These are phyloP conservation scores for Penicillium sp. DNA, from an alignment of 2,329 filamentous ascomycete species.

Conservation along the genomic window DNA sequence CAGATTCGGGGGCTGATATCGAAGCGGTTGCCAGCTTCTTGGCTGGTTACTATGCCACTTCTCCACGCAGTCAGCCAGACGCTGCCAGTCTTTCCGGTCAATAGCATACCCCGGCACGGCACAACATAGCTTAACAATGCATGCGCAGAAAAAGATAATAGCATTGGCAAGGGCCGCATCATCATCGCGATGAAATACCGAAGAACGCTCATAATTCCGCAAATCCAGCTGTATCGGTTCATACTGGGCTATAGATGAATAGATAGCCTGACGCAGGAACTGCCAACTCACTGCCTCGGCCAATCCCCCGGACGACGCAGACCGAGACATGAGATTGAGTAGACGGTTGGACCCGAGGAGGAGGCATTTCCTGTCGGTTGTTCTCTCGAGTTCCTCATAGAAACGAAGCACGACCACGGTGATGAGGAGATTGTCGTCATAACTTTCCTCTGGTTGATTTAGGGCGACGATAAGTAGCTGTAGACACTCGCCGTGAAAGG, in stretches of 20 bases:
- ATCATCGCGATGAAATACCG: constrained; percentile 43
- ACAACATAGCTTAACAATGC: constrained; percentile 40
- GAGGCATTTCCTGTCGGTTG: constrained; percentile 43
- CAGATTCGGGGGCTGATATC: constrained; percentile 35
- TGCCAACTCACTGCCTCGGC: constrained; percentile 51
- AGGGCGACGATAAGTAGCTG: constrained; percentile 55
- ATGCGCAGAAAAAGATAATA: constrained; percentile 47
- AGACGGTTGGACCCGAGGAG: constrained; percentile 47
- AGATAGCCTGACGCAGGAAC: constrained; percentile 49
- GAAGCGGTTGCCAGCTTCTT: constrained; percentile 41
- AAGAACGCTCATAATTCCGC: constrained; percentile 46
- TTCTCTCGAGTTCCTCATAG: constrained; percentile 52
- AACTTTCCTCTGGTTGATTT: constrained; percentile 49
- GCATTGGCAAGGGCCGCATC: constrained; percentile 47
- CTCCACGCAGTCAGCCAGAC: constrained; percentile 35
- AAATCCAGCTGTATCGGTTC: constrained; percentile 45
- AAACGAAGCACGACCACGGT: constrained; percentile 57
- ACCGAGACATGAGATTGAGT: constrained; percentile 45
- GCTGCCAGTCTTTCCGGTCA: constrained; percentile 33
- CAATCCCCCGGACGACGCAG: constrained; percentile 48
- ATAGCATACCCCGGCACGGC: constrained; percentile 28
- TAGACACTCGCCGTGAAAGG: constrained; percentile 55
- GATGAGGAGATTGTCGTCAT: constrained; percentile 55
- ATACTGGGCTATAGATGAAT: constrained; percentile 45
- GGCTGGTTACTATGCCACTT: constrained; percentile 39